A percentile compares a stretch with the other conserved stretches of the same genome.
Evolutionary conservation across 768 basidiomycete genomes (phyloP).

Genomic region (Suillus weaverae): DNA sequence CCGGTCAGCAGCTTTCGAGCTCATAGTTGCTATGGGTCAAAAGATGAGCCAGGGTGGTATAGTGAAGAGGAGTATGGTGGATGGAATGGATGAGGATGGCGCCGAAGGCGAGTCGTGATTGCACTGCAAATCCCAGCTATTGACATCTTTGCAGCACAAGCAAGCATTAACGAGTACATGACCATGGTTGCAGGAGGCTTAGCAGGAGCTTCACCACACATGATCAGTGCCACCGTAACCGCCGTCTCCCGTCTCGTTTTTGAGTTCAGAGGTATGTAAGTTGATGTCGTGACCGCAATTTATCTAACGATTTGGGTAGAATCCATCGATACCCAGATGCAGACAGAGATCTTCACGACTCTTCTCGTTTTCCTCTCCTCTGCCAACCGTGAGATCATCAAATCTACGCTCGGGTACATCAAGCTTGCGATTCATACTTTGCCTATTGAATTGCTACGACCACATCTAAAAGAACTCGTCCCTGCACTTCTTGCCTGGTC

Average conservation of each 20-base stretch:
- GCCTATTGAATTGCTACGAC: constrained; percentile 66
- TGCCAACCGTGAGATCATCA: constrained; percentile 96
- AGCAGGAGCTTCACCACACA: constrained; percentile 91
- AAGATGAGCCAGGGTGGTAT: constrained; percentile 89
- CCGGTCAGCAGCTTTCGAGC: constrained; percentile 83
- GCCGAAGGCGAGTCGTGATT: constrained; percentile 37
- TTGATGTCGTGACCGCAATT: neutral
- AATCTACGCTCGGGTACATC: constrained; percentile 91
- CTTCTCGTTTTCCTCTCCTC: constrained; percentile 89
- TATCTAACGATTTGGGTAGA: constrained; percentile 42
- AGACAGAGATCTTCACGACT: constrained; percentile 82
- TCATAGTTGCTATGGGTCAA: constrained; percentile 86
- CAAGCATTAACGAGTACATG: constrained; percentile 87
- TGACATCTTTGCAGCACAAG: constrained; percentile 46
- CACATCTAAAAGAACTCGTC: constrained; percentile 75
- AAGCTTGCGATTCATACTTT: constrained; percentile 92
- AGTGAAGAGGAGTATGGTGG: constrained; percentile 72
- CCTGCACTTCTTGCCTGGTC: constrained; percentile 89
- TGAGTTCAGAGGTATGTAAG: constrained; percentile 81
- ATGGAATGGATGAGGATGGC: constrained; percentile 80
- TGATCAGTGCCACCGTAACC: constrained; percentile 97
- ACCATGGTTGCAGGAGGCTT: constrained; percentile 97
- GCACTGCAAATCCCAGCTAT: constrained; percentile 7
- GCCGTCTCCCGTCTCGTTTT: constrained; percentile 92
- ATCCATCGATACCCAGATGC: constrained; percentile 66